Evolutionary conservation across 768 basidiomycete species (phyloP).

Genomic region (Agaricus sinodeliciosus): DNA sequence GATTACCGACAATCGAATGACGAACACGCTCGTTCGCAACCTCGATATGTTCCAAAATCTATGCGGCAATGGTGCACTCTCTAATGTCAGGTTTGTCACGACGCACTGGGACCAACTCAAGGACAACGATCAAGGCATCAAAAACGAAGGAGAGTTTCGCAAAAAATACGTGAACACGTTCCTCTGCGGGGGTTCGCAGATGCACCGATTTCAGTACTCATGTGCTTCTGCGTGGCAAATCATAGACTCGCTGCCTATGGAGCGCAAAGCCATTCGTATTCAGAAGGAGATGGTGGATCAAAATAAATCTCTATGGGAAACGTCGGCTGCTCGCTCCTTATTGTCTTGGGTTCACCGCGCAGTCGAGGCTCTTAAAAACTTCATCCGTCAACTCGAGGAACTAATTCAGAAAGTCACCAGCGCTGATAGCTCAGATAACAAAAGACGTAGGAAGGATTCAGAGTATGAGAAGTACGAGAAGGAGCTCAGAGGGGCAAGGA

Average conservation of each 20-base stretch:
- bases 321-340: constrained; percentile 12
- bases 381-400: not conserved
- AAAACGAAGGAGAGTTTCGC: constrained; percentile 8
- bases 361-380: not conserved
- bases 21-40: constrained; percentile 3
- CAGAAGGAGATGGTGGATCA: constrained; percentile 15
- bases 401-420: not conserved
- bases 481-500: not conserved
- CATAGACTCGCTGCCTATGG: constrained; percentile 6
- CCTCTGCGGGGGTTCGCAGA: constrained; percentile 11
- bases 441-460: too few species aligned
- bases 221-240: constrained; percentile 12
- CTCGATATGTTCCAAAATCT: constrained; percentile 13
- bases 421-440: not conserved
- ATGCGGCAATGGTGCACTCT: constrained; percentile 7
- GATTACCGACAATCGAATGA: constrained; percentile 15
- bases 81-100: constrained; percentile 14
- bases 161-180: constrained; percentile 9
- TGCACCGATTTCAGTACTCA: constrained; percentile 9
- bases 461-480: not conserved
- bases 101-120: constrained; percentile 15
- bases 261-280: constrained; percentile 8
- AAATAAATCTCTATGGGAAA: not conserved
- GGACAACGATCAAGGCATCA: not conserved
- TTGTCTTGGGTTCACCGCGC: constrained; percentile 1